These are phyloP conservation scores for Solanum chiquidenum DNA, from an alignment of 257 asterid species.

Conservation along the genomic window DNA sequence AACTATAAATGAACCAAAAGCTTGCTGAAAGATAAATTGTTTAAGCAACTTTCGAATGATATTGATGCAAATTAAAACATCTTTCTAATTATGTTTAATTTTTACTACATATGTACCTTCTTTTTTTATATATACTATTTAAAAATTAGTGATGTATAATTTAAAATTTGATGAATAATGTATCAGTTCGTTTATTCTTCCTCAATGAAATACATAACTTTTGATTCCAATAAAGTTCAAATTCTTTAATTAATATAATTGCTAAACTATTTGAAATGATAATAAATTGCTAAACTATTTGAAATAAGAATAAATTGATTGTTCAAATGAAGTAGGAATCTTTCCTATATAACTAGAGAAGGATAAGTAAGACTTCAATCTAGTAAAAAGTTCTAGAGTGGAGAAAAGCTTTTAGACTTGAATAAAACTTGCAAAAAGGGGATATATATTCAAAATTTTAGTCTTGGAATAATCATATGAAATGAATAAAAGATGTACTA, in stretches of 20 bases:
- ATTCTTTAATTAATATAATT: neutral
- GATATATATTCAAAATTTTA: neutral
- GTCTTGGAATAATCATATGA: neutral
- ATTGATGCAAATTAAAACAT: too few relatives aligned
- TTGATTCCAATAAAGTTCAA: neutral
- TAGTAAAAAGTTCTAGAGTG: neutral
- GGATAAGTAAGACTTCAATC: neutral
- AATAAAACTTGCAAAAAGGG: neutral
- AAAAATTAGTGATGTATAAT: too few relatives aligned
- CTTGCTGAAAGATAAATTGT: too few relatives aligned
- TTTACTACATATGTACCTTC: too few relatives aligned
- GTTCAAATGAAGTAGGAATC: neutral
- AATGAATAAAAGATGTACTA: neutral
- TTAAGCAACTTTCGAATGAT: too few relatives aligned
- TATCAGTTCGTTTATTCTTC: neutral
- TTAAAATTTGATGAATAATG: too few relatives aligned
- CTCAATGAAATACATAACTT: neutral
- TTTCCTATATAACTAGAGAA: neutral
- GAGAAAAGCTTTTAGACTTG: neutral
- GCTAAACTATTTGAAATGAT: neutral
- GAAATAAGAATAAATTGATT: neutral
- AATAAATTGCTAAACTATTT: neutral
- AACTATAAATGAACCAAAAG: too few relatives aligned
- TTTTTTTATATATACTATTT: too few relatives aligned
- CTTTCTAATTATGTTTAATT: too few relatives aligned